Conservation (phyloP, 805 yeast genomes). For the Myxozyma geophila region DNA sequence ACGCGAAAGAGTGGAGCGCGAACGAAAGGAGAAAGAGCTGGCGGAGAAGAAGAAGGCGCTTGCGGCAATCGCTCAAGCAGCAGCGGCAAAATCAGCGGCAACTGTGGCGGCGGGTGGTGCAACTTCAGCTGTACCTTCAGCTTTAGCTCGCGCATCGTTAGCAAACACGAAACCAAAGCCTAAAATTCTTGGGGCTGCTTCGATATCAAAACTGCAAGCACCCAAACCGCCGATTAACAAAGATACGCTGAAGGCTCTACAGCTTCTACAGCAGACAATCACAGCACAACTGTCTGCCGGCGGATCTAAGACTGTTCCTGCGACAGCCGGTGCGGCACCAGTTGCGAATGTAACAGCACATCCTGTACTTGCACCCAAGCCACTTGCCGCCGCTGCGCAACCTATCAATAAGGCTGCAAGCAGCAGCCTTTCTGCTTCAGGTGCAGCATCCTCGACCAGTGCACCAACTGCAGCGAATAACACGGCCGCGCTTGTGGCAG, state of each 20-base stretch:
- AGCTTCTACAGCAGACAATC: slow-evolving; percentile 83
- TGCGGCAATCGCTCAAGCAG: slow-evolving; percentile 31
- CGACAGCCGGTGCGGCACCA: slow-evolving; percentile 11
- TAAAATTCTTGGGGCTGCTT: slow-evolving; percentile 21
- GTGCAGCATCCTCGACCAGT: slow-evolving; percentile 3
- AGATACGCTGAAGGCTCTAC: slow-evolving; percentile 73
- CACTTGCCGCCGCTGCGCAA: background rate
- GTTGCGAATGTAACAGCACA: slow-evolving; percentile 1
- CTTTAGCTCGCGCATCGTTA: slow-evolving; percentile 1
- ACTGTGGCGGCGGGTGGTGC: background rate
- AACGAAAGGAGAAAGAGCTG: slow-evolving; percentile 36
- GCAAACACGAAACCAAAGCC: slow-evolving; percentile 10
- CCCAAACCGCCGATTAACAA: slow-evolving; percentile 40
- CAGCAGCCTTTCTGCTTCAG: background rate
- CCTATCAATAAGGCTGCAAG: slow-evolving; percentile 2
- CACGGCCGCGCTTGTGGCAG: slow-evolving; percentile 2
- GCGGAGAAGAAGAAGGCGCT: slow-evolving; percentile 36
- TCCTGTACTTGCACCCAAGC: background rate
- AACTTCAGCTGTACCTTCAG: slow-evolving; percentile 4
- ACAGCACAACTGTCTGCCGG: slow-evolving; percentile 73
- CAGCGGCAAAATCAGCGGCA: slow-evolving; percentile 26
- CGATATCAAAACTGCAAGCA: slow-evolving; percentile 28
- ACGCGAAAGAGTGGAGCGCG: slow-evolving; percentile 25
- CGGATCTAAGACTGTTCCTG: slow-evolving; percentile 9
- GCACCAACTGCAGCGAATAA: background rate